These are phyloP conservation scores for Penicillium pulvis DNA, from an alignment of 495 filamentous ascomycete species.

Conservation along the genomic window DNA sequence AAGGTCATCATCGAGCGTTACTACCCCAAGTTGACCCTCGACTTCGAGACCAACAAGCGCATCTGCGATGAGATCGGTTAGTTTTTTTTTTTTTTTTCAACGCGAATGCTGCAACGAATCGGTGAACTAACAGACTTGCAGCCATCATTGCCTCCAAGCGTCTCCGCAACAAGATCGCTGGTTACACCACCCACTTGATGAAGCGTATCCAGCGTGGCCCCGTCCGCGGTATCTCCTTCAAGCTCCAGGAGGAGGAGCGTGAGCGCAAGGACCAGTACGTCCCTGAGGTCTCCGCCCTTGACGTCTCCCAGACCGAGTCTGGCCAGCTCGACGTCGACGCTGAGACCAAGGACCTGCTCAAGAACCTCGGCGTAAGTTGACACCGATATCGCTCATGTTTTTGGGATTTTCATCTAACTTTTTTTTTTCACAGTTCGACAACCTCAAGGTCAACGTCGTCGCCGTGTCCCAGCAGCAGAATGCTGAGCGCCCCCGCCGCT, in stretches of 20 bases:
- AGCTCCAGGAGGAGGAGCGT: constrained; percentile 99
- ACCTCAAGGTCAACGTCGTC: constrained; percentile 92
- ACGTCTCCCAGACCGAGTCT: constrained; percentile 89
- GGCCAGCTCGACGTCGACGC: constrained; percentile 92
- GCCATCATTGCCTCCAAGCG: constrained; percentile 98
- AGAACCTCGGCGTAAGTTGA: constrained; percentile 90
- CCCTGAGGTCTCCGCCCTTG: constrained; percentile 95
- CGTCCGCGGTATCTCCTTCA: constrained; percentile 99
- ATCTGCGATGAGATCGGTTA: constrained; percentile 93
- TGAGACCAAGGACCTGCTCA: constrained; percentile 98
- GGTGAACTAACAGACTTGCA: neutral
- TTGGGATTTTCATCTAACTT: constrained; percentile 11
- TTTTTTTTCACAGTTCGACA: constrained; percentile 75
- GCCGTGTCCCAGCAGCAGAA: constrained; percentile 85
- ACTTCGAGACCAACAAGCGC: constrained; percentile 99
- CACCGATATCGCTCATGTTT: neutral
- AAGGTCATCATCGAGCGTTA: constrained; percentile 99
- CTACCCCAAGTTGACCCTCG: constrained; percentile 97
- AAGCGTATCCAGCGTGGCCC: constrained; percentile 99
- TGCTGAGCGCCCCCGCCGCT: constrained; percentile 71
- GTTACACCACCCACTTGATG: constrained; percentile 90
- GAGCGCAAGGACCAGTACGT: constrained; percentile 99
- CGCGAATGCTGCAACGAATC: neutral
- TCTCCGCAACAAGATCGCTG: constrained; percentile 99
- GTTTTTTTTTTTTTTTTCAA: neutral